Evolutionary conservation across 2,329 filamentous ascomycete genomes (phyloP), one percentile per base, ranked within the genome.

Genomic region (Sporothrix inflata): DNA sequence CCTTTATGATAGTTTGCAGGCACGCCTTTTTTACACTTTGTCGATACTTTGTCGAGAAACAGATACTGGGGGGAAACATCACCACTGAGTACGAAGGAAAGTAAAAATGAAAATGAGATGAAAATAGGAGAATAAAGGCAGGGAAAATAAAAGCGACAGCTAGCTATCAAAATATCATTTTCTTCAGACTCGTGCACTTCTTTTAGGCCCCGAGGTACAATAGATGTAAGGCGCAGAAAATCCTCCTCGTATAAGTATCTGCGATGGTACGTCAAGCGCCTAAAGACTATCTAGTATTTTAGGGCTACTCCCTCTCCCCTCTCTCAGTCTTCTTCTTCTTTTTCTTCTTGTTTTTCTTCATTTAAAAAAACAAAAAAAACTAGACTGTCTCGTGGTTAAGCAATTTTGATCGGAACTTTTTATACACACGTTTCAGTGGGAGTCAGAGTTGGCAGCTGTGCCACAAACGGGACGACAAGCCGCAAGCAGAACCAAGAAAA

Each of bases 361-460:
- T 6, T 3, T 34, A 34, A 19, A 47, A 5, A 19, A n/a, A 53
- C 1, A 53, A 53, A 38, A 60, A 60, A 38, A 60, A n/a, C 7
- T 21, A 24, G 27, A 60, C 16, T 38, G 55, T 38, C 55, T 60
- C 27, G 30, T 60, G 55, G 55, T 3, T 30, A 16, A 12, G 16
- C 55, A 38, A n/a, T 60, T 60, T 60, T 38, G 16, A 8, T 60
- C 55, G 30, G 30, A 38, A 34, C 27, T 24, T 53, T 53, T 60
- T n/a, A 57, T 38, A 38, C 21, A 53, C 51, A 27, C 27, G 55
- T 60, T 60, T 60, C 55, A 60, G 55, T n/a, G 30, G 57, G 57
- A 61, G 57, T 61, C 57, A 61, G 57, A 40, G 57, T 14, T 12
- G 7, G 19, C 8, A 9, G 8, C 19, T n/a, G 57, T 61, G 34